phyloP scores from a whole-genome alignment of 441 rosid genomes.

The Jatropha multifida region DNA sequence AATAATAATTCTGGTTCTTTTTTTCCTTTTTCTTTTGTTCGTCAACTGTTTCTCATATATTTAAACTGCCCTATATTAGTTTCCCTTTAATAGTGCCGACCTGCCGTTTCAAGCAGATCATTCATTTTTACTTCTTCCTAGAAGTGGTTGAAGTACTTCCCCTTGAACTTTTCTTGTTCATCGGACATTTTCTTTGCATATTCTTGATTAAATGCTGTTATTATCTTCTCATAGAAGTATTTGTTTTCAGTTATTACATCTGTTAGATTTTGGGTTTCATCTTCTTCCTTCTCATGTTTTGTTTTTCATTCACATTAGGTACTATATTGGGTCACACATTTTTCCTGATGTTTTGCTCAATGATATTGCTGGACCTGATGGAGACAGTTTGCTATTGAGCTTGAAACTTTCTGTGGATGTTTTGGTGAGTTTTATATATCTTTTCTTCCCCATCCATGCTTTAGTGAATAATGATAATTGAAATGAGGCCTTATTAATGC shows the following conservation, averaged over 20 bases:
- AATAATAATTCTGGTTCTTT: neutral
- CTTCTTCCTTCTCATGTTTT: constrained; percentile 23
- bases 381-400: constrained; percentile 85
- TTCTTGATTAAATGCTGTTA: constrained; percentile 2
- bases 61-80: constrained; percentile 1
- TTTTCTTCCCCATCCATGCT: neutral
- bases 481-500: neutral
- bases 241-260: neutral
- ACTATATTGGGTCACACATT: constrained; percentile 73
- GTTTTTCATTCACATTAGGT: constrained; percentile 48
- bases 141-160: neutral
- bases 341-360: constrained; percentile 95
- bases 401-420: constrained; percentile 97
- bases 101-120: constrained; percentile 8
- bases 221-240: neutral
- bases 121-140: neutral
- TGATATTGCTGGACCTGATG: constrained; percentile 92
- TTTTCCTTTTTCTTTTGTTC: neutral
- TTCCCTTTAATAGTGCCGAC: constrained; percentile 1
- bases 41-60: neutral
- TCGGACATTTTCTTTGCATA: neutral
- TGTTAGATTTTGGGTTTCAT: constrained; percentile 5
- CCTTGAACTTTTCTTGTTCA: neutral
- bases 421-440: constrained; percentile 49
- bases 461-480: neutral